Evolutionary conservation across 306 rosid genomes (phyloP).

Genomic region (Glycine latifolia): DNA sequence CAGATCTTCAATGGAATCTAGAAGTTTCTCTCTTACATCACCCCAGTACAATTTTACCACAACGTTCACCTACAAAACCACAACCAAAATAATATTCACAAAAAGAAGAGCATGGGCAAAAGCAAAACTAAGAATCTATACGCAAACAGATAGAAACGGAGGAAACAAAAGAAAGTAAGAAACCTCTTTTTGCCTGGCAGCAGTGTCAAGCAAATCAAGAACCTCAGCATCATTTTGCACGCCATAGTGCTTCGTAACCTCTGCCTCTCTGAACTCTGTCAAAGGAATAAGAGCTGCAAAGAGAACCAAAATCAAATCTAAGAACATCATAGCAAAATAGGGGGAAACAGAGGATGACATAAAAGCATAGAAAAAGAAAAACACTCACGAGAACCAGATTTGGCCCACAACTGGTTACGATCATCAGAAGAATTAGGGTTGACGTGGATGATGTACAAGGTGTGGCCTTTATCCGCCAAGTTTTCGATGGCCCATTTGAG

Average conservation of each 20-base stretch:
- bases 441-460: slow-evolving; percentile 70
- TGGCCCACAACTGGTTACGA: slow-evolving; percentile 56
- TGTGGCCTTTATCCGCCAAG: slow-evolving; percentile 85
- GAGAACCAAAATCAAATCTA: slow-evolving; percentile 15
- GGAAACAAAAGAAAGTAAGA: neutral
- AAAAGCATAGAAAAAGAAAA: neutral
- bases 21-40: slow-evolving; percentile 89
- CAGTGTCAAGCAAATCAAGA: slow-evolving; percentile 78
- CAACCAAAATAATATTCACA: neutral
- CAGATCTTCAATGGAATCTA: slow-evolving; percentile 78
- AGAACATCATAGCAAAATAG: neutral
- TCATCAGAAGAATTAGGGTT: slow-evolving; percentile 54
- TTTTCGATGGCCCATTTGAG: slow-evolving; percentile 83
- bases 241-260: slow-evolving; percentile 59
- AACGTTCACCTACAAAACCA: slow-evolving; percentile 54
- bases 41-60: slow-evolving; percentile 89
- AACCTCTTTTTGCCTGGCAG: slow-evolving; percentile 79
- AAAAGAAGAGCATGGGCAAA: too few species aligned
- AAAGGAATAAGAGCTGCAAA: slow-evolving; percentile 80
- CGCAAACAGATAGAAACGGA: neutral
- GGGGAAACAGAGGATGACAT: neutral
- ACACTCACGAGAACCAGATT: slow-evolving; percentile 79
- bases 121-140: neutral
- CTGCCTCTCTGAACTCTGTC: slow-evolving; percentile 65
- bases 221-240: slow-evolving; percentile 70